These are phyloP conservation scores for Fusarium brevicatenulatum DNA, from an alignment of 2,329 filamentous ascomycete genomes.

Conservation along the genomic window DNA sequence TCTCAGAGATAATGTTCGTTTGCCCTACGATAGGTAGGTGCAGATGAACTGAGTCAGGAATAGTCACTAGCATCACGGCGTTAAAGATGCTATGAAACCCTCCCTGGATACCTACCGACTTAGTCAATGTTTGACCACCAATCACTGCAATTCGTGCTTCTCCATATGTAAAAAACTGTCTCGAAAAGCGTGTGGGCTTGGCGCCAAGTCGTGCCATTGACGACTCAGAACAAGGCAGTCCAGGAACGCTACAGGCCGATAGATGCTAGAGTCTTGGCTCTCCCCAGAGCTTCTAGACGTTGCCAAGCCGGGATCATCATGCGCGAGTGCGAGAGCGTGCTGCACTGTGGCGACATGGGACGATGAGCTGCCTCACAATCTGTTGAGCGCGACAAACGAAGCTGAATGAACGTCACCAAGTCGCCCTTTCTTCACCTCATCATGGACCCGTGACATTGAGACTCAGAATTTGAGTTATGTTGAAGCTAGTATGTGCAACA, in stretches of 20 bases:
- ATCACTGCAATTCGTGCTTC: background rate
- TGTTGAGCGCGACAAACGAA: conserved; percentile 18
- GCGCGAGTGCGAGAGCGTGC: background rate
- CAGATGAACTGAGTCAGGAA: background rate
- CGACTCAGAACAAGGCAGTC: conserved; percentile 9
- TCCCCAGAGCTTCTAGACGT: conserved; percentile 22
- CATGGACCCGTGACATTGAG: background rate
- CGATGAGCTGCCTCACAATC: conserved; percentile 10
- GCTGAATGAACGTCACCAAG: conserved; percentile 16
- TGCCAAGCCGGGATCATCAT: conserved; percentile 24
- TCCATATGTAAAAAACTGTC: conserved; percentile 5
- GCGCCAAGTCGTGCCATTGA: conserved; percentile 34
- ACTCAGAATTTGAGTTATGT: background rate
- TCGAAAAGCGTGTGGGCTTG: conserved; percentile 11
- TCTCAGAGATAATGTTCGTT: background rate
- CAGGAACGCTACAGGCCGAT: conserved; percentile 9
- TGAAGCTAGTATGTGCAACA: conserved; percentile 16
- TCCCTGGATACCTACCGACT: background rate
- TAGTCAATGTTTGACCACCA: conserved; percentile 7
- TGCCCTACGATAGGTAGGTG: background rate
- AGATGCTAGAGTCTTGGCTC: conserved; percentile 34
- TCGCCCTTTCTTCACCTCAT: background rate
- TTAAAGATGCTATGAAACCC: background rate
- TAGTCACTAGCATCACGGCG: background rate
- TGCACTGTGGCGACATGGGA: conserved; percentile 28